Conservation (phyloP, 257 asterid genomes). For the Ballota nigra region DNA sequence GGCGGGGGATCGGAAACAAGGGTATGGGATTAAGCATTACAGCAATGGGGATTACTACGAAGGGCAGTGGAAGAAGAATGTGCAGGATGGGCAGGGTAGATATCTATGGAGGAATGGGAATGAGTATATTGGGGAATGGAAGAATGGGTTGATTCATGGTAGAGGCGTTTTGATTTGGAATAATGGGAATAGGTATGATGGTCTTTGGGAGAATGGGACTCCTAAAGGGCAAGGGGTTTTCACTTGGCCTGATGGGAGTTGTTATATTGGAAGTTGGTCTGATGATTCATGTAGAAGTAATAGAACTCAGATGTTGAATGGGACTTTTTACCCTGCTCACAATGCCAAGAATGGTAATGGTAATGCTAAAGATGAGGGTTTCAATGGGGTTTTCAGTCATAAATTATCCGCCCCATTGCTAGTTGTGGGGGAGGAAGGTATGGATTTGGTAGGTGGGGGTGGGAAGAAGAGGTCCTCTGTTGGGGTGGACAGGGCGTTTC, state of each 20-base stretch:
- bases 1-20: constrained; percentile 81
- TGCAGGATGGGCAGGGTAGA: constrained; percentile 88
- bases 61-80: constrained; percentile 75
- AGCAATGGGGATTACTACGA: constrained; percentile 84
- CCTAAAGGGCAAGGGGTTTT: constrained; percentile 85
- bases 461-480: constrained; percentile 69
- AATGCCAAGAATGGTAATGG: constrained; percentile 26
- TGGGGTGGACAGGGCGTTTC: constrained; percentile 57
- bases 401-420: constrained; percentile 52
- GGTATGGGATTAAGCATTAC: constrained; percentile 78
- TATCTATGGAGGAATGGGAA: constrained; percentile 86
- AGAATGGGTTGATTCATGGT: constrained; percentile 70
- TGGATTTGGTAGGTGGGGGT: constrained; percentile 37
- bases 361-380: constrained; percentile 29
- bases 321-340: constrained; percentile 71
- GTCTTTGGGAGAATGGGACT: constrained; percentile 80
- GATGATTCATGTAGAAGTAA: constrained; percentile 34
- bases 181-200: constrained; percentile 79
- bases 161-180: constrained; percentile 82
- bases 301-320: constrained; percentile 50
- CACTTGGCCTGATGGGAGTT: constrained; percentile 92
- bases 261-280: constrained; percentile 77
- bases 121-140: constrained; percentile 90
- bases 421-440: constrained; percentile 40
- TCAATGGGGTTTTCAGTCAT: constrained; percentile 33